Percentiles rank a stretch among this genome's conserved stretches.
Conservation (phyloP, 2,329 filamentous ascomycete species). For the Phaeophleospora eucalypticola region DNA sequence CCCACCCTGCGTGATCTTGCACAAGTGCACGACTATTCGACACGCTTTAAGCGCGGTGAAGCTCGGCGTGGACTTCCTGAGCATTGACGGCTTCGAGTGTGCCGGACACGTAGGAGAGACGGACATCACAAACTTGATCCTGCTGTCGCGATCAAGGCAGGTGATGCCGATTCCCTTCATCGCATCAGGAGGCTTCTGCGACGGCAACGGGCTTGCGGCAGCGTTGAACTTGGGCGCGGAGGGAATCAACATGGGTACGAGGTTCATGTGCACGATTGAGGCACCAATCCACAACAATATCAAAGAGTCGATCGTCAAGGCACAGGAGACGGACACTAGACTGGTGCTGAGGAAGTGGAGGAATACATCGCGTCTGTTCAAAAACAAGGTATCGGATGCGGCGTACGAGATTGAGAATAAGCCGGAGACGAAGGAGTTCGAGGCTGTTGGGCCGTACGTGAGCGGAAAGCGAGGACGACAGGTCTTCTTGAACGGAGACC, state of each 20-base stretch:
- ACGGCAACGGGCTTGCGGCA: conserved; percentile 87
- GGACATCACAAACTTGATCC: conserved; percentile 85
- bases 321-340: conserved; percentile 85
- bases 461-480: conserved; percentile 86
- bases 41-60: conserved; percentile 90
- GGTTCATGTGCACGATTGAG: conserved; percentile 95
- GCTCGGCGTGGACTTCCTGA: conserved; percentile 92
- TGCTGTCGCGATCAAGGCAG: conserved; percentile 81
- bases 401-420: conserved; percentile 79
- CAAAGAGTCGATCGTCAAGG: conserved; percentile 85
- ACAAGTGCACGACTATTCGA: conserved; percentile 96
- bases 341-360: conserved; percentile 85
- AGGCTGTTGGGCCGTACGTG: conserved; percentile 80
- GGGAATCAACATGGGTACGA: conserved; percentile 97
- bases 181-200: conserved; percentile 90
- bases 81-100: conserved; percentile 97
- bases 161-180: conserved; percentile 84
- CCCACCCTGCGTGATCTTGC: conserved; percentile 65
- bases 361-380: conserved; percentile 85
- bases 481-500: conserved; percentile 89
- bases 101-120: conserved; percentile 84
- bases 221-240: conserved; percentile 85
- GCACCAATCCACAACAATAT: conserved; percentile 89
- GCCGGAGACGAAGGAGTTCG: conserved; percentile 80
- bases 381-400: conserved; percentile 80